Evolutionary conservation across 192 early-diverging fungal species (phyloP).

Genomic region (Neocallimastix lanati): DNA sequence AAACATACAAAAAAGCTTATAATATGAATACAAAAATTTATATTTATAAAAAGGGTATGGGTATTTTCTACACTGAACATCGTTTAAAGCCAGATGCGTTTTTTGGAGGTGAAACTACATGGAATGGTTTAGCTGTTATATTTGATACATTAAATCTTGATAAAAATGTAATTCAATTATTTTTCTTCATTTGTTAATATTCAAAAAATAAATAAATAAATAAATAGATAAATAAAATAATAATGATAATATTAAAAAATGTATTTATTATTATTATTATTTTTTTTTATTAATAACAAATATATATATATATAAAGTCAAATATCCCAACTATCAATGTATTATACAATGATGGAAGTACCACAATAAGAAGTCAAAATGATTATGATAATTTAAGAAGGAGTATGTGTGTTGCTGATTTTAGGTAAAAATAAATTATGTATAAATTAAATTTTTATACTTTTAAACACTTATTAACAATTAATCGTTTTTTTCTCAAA

Average conservation of each 20-base stretch:
- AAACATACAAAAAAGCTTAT: too few species aligned
- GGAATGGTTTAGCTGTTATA: neutral
- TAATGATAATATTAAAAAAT: too few species aligned
- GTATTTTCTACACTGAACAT: neutral
- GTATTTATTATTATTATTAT: too few species aligned
- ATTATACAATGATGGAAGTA: neutral
- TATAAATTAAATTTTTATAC: too few species aligned
- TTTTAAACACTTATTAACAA: neutral
- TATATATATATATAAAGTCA: neutral
- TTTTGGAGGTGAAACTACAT: neutral
- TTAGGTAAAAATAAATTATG: neutral
- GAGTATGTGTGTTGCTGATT: neutral
- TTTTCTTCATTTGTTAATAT: too few species aligned
- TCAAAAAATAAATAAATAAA: too few species aligned
- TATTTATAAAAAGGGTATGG: too few species aligned
- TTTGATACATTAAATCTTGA: neutral
- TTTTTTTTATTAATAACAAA: too few species aligned
- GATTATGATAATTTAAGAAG: neutral
- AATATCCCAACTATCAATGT: neutral
- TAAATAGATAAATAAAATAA: too few species aligned
- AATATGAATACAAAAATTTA: too few species aligned
- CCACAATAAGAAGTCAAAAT: neutral
- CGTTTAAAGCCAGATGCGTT: neutral
- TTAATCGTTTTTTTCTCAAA: too few species aligned
- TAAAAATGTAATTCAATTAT: neutral